Evolutionary conservation across 768 basidiomycete species (phyloP), one percentile per base, ranked within the genome.

Genomic region (Lactarius sp.): DNA sequence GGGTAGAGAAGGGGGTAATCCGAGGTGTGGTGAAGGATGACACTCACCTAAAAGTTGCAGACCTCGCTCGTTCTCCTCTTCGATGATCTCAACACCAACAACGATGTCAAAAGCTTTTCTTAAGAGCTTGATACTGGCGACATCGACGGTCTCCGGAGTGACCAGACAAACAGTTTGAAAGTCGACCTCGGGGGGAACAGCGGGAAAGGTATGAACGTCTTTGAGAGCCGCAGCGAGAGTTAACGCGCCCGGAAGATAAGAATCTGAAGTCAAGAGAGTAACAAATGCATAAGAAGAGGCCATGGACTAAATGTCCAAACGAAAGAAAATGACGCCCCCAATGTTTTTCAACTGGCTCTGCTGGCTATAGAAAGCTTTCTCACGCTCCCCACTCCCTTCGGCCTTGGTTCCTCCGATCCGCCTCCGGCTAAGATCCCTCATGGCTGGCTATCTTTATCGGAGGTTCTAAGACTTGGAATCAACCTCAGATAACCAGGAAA

Each of bases 191-290:
- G 85, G 83, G 34, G 82, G 74, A 51, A 78, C 72, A 27, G 84
- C 75, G 8, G 86, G 83, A 49, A 76, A 75, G 18, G 83, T 80
- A 71, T 95, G 94, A 47, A 92, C 72, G 64, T 94, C 90, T 60
- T 83, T 83, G 68, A 99, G 82, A 16, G 96, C 90, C 59, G 89
- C 90, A 37, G 85, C 90, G 70, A 94, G 80, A 63, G 89, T 83
- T 69, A 98, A 86, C 39, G 90, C 94, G 59, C 97, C 97, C 39
- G 93, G 92, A 57, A 98, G 86, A 77, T 99, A 99, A 33, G 81
- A 79, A 73, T 95, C 89, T 37, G 94, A 92, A 60, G 96, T 94
- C 70, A 98, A 77, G 68, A 99, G 88, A 47, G 96, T 92, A 69
- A 89, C 92, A 74, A 97, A 92, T 70, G 92, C 92, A 81, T 83